Base-by-base conservation (phyloP, 768 basidiomycete genomes). In the Cyathus striatus region DNA sequence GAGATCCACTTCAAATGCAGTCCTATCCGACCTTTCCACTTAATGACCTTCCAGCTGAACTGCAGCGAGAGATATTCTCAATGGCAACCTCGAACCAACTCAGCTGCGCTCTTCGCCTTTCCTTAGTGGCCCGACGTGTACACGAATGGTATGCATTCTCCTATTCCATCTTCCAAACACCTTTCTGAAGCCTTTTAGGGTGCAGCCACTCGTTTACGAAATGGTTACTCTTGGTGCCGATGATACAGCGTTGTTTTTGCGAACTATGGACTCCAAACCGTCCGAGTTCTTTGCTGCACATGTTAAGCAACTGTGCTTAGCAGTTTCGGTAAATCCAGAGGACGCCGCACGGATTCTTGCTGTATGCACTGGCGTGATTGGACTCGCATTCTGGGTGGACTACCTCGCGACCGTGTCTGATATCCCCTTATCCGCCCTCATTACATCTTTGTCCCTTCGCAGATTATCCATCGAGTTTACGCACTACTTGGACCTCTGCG, bases 261-360 rank as follows among this genome's bases (percentile, higher is more conserved):
- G 60, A 18, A 65, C 65, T 3, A 46, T 70, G 39, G 51, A 53
- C 24, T 53, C 53, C 26, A 58, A 61, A 23, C 66, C 69, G 1
- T 39, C 53, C 16, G 48, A 49, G 14, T 71, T 71, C 54, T 66
- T 71, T 42, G 56, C 59, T 4, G 42, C 44, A 13, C 47, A 62
- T 48, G 69, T 71, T 44, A 68, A 64, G 49, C 56, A 54, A 37
- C 57, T 73, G 5, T 71, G 69, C 46, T 44, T 73, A 43, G 61
- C 67, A 3, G 56, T 59, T 2, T 59, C 59, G 12, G 60, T 68
- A 26, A 40, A 43, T n/a, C 48, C 54, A 23, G 21, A 25, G n/a
- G 47, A 62, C 41, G 62, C 65, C 13, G 51, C 48, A 30, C 51
- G 44, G n/a, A 61, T 71, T 34, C 52, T 71, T 12, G 46, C 49